Conservation (phyloP, 176 grass and related monocot species). For the Phyllostachys edulis region DNA sequence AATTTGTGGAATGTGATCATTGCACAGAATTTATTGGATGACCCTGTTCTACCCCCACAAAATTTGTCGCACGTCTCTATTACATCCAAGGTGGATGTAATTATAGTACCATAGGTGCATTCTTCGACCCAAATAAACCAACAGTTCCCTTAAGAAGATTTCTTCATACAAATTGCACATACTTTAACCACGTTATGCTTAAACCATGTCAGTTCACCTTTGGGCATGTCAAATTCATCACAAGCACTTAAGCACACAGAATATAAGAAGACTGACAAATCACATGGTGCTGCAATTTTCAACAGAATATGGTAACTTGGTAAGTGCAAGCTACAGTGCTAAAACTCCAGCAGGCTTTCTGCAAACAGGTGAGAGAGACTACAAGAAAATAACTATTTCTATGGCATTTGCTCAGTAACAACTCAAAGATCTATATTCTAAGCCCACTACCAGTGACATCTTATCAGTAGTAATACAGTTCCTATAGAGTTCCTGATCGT, state of each 20-base stretch:
- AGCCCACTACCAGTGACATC: neutral
- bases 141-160: no score
- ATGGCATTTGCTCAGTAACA: neutral
- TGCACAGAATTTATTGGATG: neutral
- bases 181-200: neutral
- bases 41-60: neutral
- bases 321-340: neutral
- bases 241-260: neutral
- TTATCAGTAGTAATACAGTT: neutral
- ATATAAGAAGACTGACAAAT: neutral
- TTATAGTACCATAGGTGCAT: neutral
- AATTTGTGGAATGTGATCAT: neutral
- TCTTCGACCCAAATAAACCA: no score
- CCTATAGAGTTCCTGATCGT: neutral
- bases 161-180: neutral
- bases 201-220: conserved; percentile 13
- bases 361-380: neutral
- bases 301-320: neutral
- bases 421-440: neutral
- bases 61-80: neutral
- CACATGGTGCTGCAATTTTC: neutral
- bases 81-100: neutral
- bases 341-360: neutral
- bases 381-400: neutral
- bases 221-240: neutral